These are phyloP conservation scores for Suillus subaureus DNA, from an alignment of 768 basidiomycete species.

Conservation along the genomic window DNA sequence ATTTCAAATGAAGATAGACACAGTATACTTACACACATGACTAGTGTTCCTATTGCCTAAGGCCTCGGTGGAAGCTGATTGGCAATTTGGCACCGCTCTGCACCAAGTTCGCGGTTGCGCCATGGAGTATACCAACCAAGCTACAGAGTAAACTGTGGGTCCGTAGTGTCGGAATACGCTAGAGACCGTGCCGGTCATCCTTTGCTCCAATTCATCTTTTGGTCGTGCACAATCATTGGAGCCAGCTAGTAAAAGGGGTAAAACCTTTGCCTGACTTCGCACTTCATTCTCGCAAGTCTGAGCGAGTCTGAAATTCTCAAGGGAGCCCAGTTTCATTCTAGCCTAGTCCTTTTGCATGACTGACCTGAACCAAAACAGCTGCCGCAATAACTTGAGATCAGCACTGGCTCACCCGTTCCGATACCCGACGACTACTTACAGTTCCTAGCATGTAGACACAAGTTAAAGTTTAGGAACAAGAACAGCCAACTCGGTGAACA, in stretches of 20 bases:
- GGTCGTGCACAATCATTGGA: neutral
- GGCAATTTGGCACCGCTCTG: neutral
- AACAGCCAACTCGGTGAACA: neutral
- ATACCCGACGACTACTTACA: neutral
- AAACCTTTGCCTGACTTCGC: neutral
- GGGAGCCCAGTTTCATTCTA: neutral
- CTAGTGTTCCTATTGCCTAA: neutral
- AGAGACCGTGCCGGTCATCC: neutral
- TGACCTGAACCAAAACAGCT: neutral
- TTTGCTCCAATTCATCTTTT: neutral
- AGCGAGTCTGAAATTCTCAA: neutral
- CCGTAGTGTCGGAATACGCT: neutral
- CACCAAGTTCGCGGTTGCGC: neutral
- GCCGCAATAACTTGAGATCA: neutral
- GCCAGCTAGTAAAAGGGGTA: neutral
- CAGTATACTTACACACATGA: neutral
- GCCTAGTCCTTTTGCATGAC: neutral
- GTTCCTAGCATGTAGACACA: neutral
- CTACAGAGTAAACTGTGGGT: neutral
- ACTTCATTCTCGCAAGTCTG: neutral
- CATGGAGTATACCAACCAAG: neutral
- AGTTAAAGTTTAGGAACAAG: neutral
- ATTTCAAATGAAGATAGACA: neutral
- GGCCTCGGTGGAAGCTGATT: neutral
- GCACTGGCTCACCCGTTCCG: neutral